Evolutionary conservation across 1,139 yeast genomes (phyloP).

Genomic region (Nakaseomyces sp.): DNA sequence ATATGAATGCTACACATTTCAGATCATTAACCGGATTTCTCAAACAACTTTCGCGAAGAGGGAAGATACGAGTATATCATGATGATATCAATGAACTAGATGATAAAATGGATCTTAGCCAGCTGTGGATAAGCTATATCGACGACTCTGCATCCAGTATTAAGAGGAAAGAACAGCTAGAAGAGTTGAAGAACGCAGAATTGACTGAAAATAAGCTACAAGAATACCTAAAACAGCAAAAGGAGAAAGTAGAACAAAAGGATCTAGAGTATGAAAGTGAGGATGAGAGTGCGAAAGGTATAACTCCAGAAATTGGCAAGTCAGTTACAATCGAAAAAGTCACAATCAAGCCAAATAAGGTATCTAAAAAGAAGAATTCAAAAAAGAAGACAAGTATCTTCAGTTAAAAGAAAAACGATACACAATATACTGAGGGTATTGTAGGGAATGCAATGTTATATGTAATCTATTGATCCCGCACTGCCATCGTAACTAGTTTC

Average conservation of each 20-base stretch:
- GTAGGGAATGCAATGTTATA: no score
- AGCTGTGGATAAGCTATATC: conserved; percentile 43
- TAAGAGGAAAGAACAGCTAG: conserved; percentile 33
- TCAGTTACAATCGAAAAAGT: not conserved
- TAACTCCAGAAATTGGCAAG: not conserved
- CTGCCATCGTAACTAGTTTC: no score
- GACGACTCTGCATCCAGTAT: conserved; percentile 43
- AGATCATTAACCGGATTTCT: conserved; percentile 60
- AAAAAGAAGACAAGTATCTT: not conserved
- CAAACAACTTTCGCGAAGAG: conserved; percentile 50
- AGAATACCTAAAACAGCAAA: conserved; percentile 40
- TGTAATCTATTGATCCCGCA: no score
- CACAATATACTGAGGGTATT: no score
- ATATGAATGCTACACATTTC: conserved; percentile 87
- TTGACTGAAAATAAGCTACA: conserved; percentile 42
- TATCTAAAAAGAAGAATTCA: not conserved
- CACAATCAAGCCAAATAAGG: not conserved
- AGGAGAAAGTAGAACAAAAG: not conserved
- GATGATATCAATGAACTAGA: conserved; percentile 23
- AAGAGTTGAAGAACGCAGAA: conserved; percentile 33
- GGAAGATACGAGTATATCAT: conserved; percentile 47
- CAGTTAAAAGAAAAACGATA: no score
- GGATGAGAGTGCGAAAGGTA: not conserved
- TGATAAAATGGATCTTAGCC: conserved; percentile 14
- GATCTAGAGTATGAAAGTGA: not conserved